A percentile compares a stretch with the other conserved stretches of the same genome.
These are phyloP conservation scores for Apiotrichum akiyoshidainum DNA, from an alignment of 1,284 basidiomycete genomes.

Conservation along the genomic window DNA sequence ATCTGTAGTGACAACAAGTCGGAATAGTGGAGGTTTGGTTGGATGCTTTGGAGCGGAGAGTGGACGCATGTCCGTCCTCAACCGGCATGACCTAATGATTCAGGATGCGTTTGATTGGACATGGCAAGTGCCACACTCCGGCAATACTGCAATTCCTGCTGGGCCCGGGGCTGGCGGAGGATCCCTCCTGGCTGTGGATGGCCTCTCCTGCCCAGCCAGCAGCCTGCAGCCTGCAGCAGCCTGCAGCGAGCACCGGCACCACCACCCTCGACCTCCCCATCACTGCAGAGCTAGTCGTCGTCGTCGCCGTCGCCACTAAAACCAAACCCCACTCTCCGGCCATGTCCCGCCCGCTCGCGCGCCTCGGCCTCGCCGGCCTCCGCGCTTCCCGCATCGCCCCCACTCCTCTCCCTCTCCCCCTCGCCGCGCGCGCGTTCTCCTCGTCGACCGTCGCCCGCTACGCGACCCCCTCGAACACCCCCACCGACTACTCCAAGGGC, in stretches of 20 bases:
- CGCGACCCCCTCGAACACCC: slow-evolving; percentile 1
- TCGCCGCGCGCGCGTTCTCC: slow-evolving; percentile 13
- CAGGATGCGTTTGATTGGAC: background rate
- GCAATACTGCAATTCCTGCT: background rate
- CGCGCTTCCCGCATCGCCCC: slow-evolving; percentile 1
- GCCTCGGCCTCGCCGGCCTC: slow-evolving; percentile 17
- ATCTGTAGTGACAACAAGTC: background rate
- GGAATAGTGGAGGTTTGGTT: background rate
- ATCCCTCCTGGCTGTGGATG: background rate
- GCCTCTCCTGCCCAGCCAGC: background rate
- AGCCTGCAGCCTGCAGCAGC: background rate
- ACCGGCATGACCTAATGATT: background rate
- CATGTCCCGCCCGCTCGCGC: slow-evolving; percentile 23
- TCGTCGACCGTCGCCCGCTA: background rate
- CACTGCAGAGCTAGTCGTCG: background rate
- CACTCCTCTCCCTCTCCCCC: background rate
- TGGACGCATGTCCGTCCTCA: background rate
- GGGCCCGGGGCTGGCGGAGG: background rate
- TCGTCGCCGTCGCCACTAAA: background rate
- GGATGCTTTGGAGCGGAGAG: too few species aligned
- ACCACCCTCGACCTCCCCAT: background rate
- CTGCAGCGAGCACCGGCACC: background rate
- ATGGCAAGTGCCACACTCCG: background rate
- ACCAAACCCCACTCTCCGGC: background rate
- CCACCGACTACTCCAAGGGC: slow-evolving; percentile 56